Evolutionary conservation across 2,329 filamentous ascomycete species (phyloP).

Genomic region (Talaromyces rugulosus): DNA sequence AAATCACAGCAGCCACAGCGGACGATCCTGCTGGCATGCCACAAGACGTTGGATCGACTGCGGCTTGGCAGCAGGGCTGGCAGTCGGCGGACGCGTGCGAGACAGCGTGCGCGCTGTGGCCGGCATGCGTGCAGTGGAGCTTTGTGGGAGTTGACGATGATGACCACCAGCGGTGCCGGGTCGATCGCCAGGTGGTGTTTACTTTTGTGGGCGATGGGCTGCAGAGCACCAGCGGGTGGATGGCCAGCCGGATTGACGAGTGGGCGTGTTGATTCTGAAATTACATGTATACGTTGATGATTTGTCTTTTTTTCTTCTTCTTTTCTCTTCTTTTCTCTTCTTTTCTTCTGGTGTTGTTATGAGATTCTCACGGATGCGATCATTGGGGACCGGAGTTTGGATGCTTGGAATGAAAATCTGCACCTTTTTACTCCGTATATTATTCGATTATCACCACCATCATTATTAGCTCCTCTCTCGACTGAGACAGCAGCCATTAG

Average conservation of each 20-base stretch:
- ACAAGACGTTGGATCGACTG: slow-evolving; percentile 13
- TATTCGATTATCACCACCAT: no score
- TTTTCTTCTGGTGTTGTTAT: no score
- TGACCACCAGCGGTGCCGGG: not conserved
- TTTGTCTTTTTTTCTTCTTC: not conserved
- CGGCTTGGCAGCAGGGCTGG: slow-evolving; percentile 21
- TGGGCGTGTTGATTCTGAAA: not conserved
- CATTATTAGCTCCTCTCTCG: not conserved
- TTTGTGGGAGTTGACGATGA: slow-evolving; percentile 20
- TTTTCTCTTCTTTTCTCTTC: no score
- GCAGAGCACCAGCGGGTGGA: slow-evolving; percentile 23
- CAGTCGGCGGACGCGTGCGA: slow-evolving; percentile 22
- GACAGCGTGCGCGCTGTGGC: slow-evolving; percentile 21
- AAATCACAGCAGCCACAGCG: slow-evolving; percentile 18
- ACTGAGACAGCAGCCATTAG: not conserved
- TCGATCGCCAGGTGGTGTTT: not conserved
- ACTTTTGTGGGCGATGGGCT: slow-evolving; percentile 7
- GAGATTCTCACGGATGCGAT: not conserved
- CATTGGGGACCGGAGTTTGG: not conserved
- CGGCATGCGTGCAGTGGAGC: slow-evolving; percentile 24
- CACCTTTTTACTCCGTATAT: not conserved
- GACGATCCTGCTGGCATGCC: slow-evolving; percentile 8
- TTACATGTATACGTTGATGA: not conserved
- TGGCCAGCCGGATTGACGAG: slow-evolving; percentile 10
- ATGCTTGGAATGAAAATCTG: not conserved